phyloP scores from a whole-genome alignment of 2,329 filamentous ascomycete genomes.

The Drechslerella coelobrocha region DNA sequence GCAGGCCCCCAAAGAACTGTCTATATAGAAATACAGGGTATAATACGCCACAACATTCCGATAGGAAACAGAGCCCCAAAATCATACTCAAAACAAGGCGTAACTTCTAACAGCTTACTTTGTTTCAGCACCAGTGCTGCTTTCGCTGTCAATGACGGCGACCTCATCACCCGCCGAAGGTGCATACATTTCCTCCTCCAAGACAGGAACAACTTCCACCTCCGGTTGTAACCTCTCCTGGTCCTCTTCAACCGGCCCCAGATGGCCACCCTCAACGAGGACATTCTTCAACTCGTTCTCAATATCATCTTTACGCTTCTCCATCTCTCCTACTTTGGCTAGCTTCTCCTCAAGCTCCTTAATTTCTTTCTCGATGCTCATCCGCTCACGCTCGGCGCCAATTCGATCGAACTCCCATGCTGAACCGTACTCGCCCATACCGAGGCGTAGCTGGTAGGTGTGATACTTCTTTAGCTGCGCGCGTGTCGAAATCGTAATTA shows the following conservation, averaged over 20 bases:
- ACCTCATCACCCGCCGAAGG: slow-evolving; percentile 42
- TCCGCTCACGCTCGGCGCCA: slow-evolving; percentile 89
- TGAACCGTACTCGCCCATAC: slow-evolving; percentile 78
- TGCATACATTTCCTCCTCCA: slow-evolving; percentile 41
- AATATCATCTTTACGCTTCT: slow-evolving; percentile 77
- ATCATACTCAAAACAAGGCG: background rate
- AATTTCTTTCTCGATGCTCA: slow-evolving; percentile 89
- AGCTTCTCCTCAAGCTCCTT: slow-evolving; percentile 81
- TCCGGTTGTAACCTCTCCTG: slow-evolving; percentile 26
- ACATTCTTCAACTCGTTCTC: slow-evolving; percentile 77
- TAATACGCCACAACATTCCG: slow-evolving; percentile 15
- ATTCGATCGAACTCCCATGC: slow-evolving; percentile 94
- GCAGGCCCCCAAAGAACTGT: slow-evolving; percentile 17
- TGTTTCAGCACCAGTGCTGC: slow-evolving; percentile 24
- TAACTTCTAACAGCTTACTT: background rate
- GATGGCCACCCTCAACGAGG: slow-evolving; percentile 62
- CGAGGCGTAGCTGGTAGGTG: slow-evolving; percentile 85
- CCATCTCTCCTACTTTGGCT: slow-evolving; percentile 82
- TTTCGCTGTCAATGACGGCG: slow-evolving; percentile 39
- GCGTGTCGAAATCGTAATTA: slow-evolving; percentile 94
- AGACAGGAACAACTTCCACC: slow-evolving; percentile 38
- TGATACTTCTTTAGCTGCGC: slow-evolving; percentile 96
- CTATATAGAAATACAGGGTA: slow-evolving; percentile 51
- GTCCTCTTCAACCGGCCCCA: slow-evolving; percentile 27
- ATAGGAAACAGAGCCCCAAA: background rate